Conservation (phyloP, 495 filamentous ascomycete genomes). For the Neurospora tetrasperma region DNA sequence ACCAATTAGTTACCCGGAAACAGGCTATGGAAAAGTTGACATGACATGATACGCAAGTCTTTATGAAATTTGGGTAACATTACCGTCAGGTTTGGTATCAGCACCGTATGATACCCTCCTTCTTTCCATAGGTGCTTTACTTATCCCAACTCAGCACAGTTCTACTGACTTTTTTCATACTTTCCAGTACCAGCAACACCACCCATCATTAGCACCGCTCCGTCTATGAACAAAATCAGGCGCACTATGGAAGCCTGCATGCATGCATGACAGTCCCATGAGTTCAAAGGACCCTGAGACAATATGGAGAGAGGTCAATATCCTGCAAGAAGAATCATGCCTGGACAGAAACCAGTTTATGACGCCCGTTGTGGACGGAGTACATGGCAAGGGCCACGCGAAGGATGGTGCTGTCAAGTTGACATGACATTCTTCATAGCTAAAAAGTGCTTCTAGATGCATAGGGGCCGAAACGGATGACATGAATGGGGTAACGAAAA, state of each 20-base stretch:
- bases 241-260: not conserved
- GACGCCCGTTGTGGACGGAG: not conserved
- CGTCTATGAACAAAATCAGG: not conserved
- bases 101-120: not conserved
- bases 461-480: not conserved
- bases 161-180: not conserved
- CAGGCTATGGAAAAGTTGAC: not conserved
- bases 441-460: not conserved
- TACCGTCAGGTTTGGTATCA: not conserved
- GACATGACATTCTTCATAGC: not conserved
- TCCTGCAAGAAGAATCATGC: not conserved
- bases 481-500: not conserved
- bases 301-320: not conserved
- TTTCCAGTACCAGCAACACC: not conserved
- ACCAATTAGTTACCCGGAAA: not conserved
- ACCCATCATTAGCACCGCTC: not conserved
- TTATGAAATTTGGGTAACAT: not conserved
- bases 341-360: not conserved
- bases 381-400: not conserved
- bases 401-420: not conserved
- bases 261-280: not conserved
- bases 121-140: not conserved
- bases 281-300: not conserved
- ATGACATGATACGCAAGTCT: not conserved
- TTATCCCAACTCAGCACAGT: not conserved